phyloP scores from a whole-genome alignment of 2,329 filamentous ascomycete species.

The Leptographium procerum region DNA sequence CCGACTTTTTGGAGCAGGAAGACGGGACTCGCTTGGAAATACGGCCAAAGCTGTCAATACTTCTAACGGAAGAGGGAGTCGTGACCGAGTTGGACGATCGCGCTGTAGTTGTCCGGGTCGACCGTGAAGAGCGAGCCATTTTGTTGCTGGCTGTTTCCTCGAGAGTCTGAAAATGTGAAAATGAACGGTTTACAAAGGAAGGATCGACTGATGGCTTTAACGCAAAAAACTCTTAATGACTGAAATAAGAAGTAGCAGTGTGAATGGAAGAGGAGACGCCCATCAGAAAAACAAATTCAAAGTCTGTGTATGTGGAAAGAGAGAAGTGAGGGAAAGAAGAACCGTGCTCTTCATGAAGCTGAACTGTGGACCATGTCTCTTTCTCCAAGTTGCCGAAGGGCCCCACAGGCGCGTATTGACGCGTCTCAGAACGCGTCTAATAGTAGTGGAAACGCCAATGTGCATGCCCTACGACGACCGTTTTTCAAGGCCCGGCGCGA shows the following conservation, averaged over 20 bases:
- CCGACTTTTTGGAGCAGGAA: constrained; percentile 8
- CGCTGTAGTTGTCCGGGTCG: constrained; percentile 3
- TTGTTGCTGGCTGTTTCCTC: background rate
- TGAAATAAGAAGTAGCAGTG: background rate
- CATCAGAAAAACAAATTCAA: background rate
- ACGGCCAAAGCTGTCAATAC: constrained; percentile 15
- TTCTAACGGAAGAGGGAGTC: background rate
- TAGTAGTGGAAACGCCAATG: background rate
- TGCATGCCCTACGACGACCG: background rate
- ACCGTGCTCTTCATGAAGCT: background rate
- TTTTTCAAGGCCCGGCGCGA: background rate
- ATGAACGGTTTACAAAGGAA: background rate
- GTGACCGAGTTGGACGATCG: constrained; percentile 4
- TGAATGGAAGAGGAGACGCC: background rate
- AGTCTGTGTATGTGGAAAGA: background rate
- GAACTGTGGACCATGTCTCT: background rate
- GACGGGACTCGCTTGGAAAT: constrained; percentile 13
- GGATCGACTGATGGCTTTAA: background rate
- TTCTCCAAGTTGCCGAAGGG: background rate
- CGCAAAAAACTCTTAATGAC: background rate
- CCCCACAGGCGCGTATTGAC: background rate
- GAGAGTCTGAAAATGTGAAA: background rate
- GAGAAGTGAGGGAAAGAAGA: background rate
- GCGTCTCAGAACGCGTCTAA: background rate
- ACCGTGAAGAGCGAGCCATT: constrained; percentile 9